Evolutionary conservation across 23 red algal genomes (phyloP).

Genomic region (Gracilaria vermiculophylla): DNA sequence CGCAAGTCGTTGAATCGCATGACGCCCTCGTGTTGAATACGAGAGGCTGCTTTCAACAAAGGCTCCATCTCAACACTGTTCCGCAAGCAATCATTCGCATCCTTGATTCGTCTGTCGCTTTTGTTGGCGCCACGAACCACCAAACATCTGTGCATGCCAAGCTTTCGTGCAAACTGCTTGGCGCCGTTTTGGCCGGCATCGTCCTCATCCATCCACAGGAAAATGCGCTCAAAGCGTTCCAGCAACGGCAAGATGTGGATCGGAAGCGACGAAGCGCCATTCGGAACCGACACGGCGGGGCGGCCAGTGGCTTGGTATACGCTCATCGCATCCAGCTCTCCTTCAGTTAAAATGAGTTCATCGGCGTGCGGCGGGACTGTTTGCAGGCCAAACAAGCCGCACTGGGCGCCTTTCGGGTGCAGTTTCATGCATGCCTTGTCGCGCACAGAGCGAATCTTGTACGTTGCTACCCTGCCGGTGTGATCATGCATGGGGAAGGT

Average conservation of each 20-base stretch:
- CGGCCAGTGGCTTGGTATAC: slow-evolving; percentile 82
- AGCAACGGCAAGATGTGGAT: slow-evolving; percentile 59
- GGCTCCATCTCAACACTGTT: slow-evolving; percentile 60
- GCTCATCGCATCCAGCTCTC: slow-evolving; percentile 96
- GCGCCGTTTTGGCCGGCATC: slow-evolving; percentile 72
- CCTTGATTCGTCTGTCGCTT: slow-evolving; percentile 28
- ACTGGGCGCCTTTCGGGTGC: slow-evolving; percentile 68
- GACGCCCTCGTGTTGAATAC: slow-evolving; percentile 71
- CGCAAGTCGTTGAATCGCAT: slow-evolving; percentile 77
- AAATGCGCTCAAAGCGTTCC: slow-evolving; percentile 70
- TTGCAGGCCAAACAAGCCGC: slow-evolving; percentile 90
- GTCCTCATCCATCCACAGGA: slow-evolving; percentile 97
- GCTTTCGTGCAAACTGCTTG: slow-evolving; percentile 77
- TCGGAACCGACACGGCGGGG: slow-evolving; percentile 70
- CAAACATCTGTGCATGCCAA: slow-evolving; percentile 73
- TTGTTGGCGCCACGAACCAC: slow-evolving; percentile 46
- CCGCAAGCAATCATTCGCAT: slow-evolving; percentile 85
- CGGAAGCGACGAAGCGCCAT: slow-evolving; percentile 69
- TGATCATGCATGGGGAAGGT: slow-evolving; percentile 78
- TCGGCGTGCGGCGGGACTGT: slow-evolving; percentile 53
- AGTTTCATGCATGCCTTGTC: slow-evolving; percentile 64
- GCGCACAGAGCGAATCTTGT: slow-evolving; percentile 69
- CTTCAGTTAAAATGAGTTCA: slow-evolving; percentile 83
- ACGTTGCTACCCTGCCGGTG: slow-evolving; percentile 4
- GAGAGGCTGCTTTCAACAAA: slow-evolving; percentile 28